Percentiles rank a stretch among this genome's conserved stretches.
Evolutionary conservation across 2,329 filamentous ascomycete species (phyloP).

Genomic region (Exophiala calicioides): DNA sequence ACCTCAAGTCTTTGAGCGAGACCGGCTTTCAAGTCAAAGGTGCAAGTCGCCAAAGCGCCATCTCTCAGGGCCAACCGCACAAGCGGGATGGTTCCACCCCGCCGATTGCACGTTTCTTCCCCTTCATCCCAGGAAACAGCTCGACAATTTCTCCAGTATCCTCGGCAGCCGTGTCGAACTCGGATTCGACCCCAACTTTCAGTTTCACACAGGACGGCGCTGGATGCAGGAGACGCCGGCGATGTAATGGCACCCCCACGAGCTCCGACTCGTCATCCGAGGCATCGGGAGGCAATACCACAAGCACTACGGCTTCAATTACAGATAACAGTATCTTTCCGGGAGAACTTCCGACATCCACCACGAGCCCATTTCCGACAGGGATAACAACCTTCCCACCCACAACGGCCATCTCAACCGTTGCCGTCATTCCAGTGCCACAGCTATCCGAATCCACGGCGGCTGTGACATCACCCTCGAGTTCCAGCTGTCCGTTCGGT

Average conservation of each 20-base stretch:
- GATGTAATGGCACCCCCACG: too few relatives aligned
- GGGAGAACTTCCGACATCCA: background rate
- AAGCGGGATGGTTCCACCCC: background rate
- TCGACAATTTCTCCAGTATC: background rate
- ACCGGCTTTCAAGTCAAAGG: too few relatives aligned
- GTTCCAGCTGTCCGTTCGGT: background rate
- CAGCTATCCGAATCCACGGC: background rate
- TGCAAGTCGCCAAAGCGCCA: background rate
- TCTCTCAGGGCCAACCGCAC: background rate
- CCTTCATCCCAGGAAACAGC: background rate
- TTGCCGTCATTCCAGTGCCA: background rate
- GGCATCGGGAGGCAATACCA: too few relatives aligned
- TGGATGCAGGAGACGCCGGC: background rate
- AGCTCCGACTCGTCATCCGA: too few relatives aligned
- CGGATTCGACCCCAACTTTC: background rate
- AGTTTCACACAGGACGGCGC: background rate
- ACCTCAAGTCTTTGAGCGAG: background rate
- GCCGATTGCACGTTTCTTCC: background rate
- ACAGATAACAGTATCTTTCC: background rate
- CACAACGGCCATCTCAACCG: conserved; percentile 14
- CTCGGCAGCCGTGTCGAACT: background rate
- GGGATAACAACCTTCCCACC: conserved; percentile 9
- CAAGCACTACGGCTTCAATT: too few relatives aligned
- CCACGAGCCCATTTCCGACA: background rate
- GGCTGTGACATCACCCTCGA: background rate